A percentile compares a stretch with the other conserved stretches of the same genome.
Evolutionary conservation across 805 yeast genomes (phyloP).

Genomic region (Pichia rugopelliculosa): DNA sequence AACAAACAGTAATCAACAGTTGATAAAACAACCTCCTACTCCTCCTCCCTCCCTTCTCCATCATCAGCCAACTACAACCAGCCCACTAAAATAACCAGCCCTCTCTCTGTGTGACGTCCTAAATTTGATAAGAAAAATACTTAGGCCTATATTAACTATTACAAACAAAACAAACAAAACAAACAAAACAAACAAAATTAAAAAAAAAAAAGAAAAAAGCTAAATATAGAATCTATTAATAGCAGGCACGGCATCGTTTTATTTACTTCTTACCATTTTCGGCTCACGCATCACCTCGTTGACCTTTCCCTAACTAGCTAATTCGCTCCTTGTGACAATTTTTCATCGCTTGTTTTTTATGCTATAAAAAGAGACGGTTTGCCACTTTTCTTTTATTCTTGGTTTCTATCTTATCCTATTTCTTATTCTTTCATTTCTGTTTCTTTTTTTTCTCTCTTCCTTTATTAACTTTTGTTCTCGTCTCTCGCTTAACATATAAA

Average conservation of each 20-base stretch:
- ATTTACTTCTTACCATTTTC: neutral
- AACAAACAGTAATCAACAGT: too few species aligned
- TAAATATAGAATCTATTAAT: neutral
- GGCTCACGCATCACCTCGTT: neutral
- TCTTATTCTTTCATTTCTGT: neutral
- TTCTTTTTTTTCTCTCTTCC: neutral
- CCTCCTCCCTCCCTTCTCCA: too few species aligned
- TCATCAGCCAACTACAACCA: too few species aligned
- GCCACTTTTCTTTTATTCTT: neutral
- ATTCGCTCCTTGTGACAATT: too few species aligned
- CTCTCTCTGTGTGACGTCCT: too few species aligned
- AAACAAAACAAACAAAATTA: too few species aligned
- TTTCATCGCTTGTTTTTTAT: neutral
- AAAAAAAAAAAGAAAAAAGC: too few species aligned
- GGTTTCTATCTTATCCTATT: neutral
- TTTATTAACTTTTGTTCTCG: constrained; percentile 14
- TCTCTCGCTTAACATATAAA: constrained; percentile 25
- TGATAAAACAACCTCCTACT: too few species aligned
- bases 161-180: too few species aligned
- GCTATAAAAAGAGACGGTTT: neutral
- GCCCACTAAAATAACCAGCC: too few species aligned
- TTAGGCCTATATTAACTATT: too few species aligned
- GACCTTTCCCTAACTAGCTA: neutral
- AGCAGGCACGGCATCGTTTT: neutral
- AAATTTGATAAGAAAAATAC: too few species aligned